Base-by-base conservation (phyloP, 2,329 filamentous ascomycete species). In the Alternaria arbusti region DNA sequence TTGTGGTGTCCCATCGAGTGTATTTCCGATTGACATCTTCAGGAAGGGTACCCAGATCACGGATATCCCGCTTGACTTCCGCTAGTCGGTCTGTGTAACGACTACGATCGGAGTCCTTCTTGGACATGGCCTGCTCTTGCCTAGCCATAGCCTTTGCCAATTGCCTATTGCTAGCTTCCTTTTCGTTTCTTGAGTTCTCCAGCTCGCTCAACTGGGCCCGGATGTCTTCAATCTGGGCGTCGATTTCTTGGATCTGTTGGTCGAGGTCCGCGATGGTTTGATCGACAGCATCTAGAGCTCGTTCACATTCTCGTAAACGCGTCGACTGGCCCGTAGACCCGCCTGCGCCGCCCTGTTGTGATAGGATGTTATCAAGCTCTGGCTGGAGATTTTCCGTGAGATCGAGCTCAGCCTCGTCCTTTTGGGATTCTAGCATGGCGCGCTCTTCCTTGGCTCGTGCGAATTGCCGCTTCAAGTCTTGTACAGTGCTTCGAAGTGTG, bases 11-110 rank as follows among this genome's bases (percentile, higher is more conserved):
- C 79, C 93, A 91, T 70, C 90, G 91, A 74, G 92, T 89, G 78
- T 97, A 99, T 75, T 94, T 96, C 69, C 92, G 92, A 77, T 97
- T 96, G 0, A 95, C 94, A 74, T 97, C 94, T 66, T 98, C 94
- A 0, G 96, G 95, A 15, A 99, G 86, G 17, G 97, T 94, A 70
- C 96, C 96, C 7, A 99, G 85, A 70, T 97, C 94, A 50, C 95
- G 91, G 72, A 99, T 98, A 67, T 94, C 95, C 75, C 93, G 91
- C 64, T 90, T 90, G 66, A 92, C 93, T 73, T 97, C 94, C 3
- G 89, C 88, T 20, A 92, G 90, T 76, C 94, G 91, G 51, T 90
- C 87, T 15, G 88, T 91, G 65, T 96, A 84, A 4, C 93, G 86
- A 12, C 93, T 92, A 78, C 95, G 96, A 80, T 94, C 93, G 71